phyloP scores from a whole-genome alignment of 805 yeast genomes.

The Danielia reshetovae region DNA sequence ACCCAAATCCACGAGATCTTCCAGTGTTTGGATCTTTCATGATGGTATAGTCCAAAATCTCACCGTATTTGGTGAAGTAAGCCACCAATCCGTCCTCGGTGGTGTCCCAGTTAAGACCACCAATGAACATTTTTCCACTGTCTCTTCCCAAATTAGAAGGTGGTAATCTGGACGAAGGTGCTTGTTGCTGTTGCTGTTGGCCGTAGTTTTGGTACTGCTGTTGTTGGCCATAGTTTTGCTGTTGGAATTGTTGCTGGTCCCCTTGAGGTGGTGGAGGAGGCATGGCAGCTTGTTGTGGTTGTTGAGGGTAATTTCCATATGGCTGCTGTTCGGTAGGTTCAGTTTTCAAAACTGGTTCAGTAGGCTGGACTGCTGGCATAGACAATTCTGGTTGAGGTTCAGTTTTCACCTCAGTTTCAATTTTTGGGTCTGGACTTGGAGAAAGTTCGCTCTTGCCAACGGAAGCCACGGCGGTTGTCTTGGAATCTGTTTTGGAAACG shows the following conservation, averaged over 20 bases:
- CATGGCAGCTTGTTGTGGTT: constrained; percentile 1
- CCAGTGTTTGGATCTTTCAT: constrained; percentile 90
- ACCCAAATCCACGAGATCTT: constrained; percentile 92
- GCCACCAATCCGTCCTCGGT: constrained; percentile 80
- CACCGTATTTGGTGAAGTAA: constrained; percentile 86
- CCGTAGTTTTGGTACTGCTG: constrained; percentile 8
- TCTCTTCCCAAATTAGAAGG: constrained; percentile 45
- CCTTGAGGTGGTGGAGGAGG: constrained; percentile 6
- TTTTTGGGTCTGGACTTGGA: background rate
- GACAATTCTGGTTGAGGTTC: background rate
- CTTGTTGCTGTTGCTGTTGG: constrained; percentile 5
- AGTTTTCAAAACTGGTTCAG: too few relatives aligned
- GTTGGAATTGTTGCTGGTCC: constrained; percentile 9
- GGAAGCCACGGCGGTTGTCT: constrained; percentile 9
- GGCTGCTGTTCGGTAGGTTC: constrained; percentile 2
- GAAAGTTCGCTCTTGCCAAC: constrained; percentile 5
- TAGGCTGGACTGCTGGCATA: background rate
- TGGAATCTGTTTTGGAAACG: constrained; percentile 8
- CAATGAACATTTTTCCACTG: constrained; percentile 89
- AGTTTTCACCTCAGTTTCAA: background rate
- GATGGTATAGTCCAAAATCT: constrained; percentile 79
- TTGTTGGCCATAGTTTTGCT: constrained; percentile 11
- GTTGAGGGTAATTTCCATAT: constrained; percentile 1
- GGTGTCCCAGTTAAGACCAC: constrained; percentile 98
- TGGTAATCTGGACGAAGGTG: constrained; percentile 12